phyloP scores from a whole-genome alignment of 306 rosid species.

The Cucurbita maxima region DNA sequence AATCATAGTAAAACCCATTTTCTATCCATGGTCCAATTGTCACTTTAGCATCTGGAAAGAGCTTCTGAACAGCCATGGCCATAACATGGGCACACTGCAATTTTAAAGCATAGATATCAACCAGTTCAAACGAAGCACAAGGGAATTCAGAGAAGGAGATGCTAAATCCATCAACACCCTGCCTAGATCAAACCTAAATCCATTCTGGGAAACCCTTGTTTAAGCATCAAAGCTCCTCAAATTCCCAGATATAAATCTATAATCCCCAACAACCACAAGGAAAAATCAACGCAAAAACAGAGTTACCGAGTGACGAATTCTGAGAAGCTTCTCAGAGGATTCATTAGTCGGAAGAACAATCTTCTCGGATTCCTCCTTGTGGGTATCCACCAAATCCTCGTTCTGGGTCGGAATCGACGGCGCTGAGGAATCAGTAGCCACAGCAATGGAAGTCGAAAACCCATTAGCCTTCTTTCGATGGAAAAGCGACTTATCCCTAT shows the following conservation, averaged over 20 bases:
- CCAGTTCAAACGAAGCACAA: not conserved
- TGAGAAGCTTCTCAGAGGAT: conserved; percentile 62
- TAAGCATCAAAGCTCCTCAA: not conserved
- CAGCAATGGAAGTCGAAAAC: conserved; percentile 25
- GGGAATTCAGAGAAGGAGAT: too few relatives aligned
- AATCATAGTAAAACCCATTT: conserved; percentile 90
- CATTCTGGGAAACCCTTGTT: not conserved
- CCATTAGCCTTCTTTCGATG: conserved; percentile 12
- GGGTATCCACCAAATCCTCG: conserved; percentile 11
- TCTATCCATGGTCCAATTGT: conserved; percentile 98
- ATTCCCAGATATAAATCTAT: not conserved
- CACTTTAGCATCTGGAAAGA: conserved; percentile 83
- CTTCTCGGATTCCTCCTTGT: conserved; percentile 12
- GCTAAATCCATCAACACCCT: too few relatives aligned
- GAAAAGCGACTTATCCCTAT: conserved; percentile 5
- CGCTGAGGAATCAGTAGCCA: conserved; percentile 35
- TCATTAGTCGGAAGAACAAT: conserved; percentile 73
- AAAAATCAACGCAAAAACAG: not conserved
- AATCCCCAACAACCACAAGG: not conserved
- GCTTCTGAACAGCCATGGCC: conserved; percentile 99
- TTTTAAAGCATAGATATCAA: not conserved
- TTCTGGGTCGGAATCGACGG: conserved; percentile 16
- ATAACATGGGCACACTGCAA: conserved; percentile 95
- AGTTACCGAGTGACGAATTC: conserved; percentile 85
- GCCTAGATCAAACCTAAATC: not conserved